phyloP scores from a whole-genome alignment of 192 early-diverging fungal genomes.

The Phycomyces blakesleeanus region DNA sequence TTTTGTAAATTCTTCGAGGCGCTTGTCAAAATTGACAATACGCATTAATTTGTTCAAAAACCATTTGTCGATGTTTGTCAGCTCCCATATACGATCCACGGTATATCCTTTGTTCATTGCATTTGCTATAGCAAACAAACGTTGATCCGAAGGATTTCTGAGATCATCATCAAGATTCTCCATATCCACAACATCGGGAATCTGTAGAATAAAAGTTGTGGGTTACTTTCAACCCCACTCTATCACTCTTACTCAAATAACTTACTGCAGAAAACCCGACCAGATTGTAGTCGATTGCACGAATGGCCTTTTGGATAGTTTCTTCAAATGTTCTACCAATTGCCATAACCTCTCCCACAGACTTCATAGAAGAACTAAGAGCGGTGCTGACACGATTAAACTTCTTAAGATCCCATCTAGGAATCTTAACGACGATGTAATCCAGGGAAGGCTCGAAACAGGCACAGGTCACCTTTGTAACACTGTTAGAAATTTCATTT shows the following conservation, averaged over 20 bases:
- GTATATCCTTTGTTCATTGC: slow-evolving; percentile 91
- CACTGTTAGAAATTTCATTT: slow-evolving; percentile 89
- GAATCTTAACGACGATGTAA: slow-evolving; percentile 84
- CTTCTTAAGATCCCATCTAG: slow-evolving; percentile 93
- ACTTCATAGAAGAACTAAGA: slow-evolving; percentile 93
- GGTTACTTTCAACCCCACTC: neutral
- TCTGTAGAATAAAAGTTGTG: slow-evolving; percentile 34
- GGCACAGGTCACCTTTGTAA: slow-evolving; percentile 93
- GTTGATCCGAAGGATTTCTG: slow-evolving; percentile 85
- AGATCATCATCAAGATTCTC: slow-evolving; percentile 86
- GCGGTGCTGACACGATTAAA: slow-evolving; percentile 90
- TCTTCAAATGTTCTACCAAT: slow-evolving; percentile 97
- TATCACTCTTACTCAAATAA: neutral
- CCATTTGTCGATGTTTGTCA: slow-evolving; percentile 96
- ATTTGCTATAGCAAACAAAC: slow-evolving; percentile 94
- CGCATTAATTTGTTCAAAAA: slow-evolving; percentile 93
- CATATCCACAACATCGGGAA: slow-evolving; percentile 50
- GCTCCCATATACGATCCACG: slow-evolving; percentile 85
- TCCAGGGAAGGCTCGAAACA: slow-evolving; percentile 98
- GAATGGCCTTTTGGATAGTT: slow-evolving; percentile 95
- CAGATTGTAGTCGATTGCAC: slow-evolving; percentile 84
- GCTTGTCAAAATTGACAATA: slow-evolving; percentile 80
- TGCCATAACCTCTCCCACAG: slow-evolving; percentile 97
- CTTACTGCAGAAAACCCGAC: slow-evolving; percentile 70
- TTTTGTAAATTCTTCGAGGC: slow-evolving; percentile 55